A percentile compares a stretch with the other conserved stretches of the same genome.
These are phyloP conservation scores for Babesia divergens DNA, from an alignment of 169 alveolate genomes.

Conservation along the genomic window DNA sequence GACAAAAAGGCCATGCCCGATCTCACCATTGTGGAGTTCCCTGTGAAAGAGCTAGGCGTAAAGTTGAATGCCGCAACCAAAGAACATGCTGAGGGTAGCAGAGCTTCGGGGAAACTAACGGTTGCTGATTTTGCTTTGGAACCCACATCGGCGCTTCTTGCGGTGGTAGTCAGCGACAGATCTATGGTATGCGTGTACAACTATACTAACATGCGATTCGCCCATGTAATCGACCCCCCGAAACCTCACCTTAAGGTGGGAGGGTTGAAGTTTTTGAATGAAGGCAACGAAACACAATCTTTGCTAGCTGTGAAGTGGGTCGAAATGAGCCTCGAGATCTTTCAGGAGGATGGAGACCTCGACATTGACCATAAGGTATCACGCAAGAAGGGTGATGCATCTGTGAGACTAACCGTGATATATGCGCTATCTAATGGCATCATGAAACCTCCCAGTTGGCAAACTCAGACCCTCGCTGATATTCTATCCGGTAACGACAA, in stretches of 20 bases:
- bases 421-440: neutral
- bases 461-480: conserved; percentile 11
- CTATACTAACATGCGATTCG: conserved; percentile 9
- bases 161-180: conserved; percentile 21
- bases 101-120: neutral
- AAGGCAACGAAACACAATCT: neutral
- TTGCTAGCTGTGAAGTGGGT: conserved; percentile 39
- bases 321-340: conserved; percentile 20
- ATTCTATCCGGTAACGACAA: conserved; percentile 6
- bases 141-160: conserved; percentile 7
- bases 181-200: conserved; percentile 32
- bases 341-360: conserved; percentile 26
- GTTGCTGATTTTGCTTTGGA: conserved; percentile 40
- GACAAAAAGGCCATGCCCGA: conserved; percentile 28
- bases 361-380: conserved; percentile 19
- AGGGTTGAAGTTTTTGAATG: conserved; percentile 13
- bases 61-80: neutral
- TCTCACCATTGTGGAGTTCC: conserved; percentile 7
- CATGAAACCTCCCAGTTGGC: neutral
- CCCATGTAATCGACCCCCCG: conserved; percentile 30
- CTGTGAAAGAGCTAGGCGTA: neutral
- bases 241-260: conserved; percentile 14
- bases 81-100: neutral
- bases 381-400: neutral
- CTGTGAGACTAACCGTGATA: conserved; percentile 5